Evolutionary conservation across 2,329 filamentous ascomycete genomes (phyloP), one percentile per base, ranked within the genome.

Genomic region (Aspergillus cejpii): DNA sequence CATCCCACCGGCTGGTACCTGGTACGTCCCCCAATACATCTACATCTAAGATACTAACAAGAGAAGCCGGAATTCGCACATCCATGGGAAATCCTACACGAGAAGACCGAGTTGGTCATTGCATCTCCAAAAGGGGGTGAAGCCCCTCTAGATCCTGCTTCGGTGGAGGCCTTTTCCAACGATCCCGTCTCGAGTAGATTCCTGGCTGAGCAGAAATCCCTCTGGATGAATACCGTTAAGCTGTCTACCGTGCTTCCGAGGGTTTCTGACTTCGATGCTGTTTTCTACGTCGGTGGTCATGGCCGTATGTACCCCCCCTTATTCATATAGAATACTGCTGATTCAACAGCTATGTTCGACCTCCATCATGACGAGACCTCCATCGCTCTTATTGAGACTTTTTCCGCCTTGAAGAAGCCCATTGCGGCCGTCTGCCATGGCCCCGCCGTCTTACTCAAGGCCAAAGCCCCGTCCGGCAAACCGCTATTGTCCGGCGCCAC

Each of bases 1-100:
- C 65, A 69, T 43, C 75, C 76, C 7, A 86, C 83, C 0, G 84
- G 84, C 52, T 87, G 84, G 84, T 87, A 79, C 60, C 69, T 87
- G 57, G 80, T 83, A 69, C 39, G 56, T 31, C 19, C 6, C 29
- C 10, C 20, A 11, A 37, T 23, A 37, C 15, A 21, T 29, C 42
- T 47, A 31, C 24, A 21, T 0, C 12, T 8, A 12, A 12, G n/a
- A 28, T 44, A 28, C 21, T 29, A 8, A 28, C 20, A 15, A 24
- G 12, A 8, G 48, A 38, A 75, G 72, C 70, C 58, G 2, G 82
- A 85, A 60, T 71, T 85, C 44, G 77, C 81, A 38, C 82, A 85
- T 66, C 80, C 81, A 12, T 79, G 80, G 65, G 70, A 80, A 39
- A 72, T 77, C 48, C 74, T 85, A 36, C 57, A 71, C 28, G 70